phyloP scores from a whole-genome alignment of 2,329 filamentous ascomycete species.

The Phialemoniopsis sp. region DNA sequence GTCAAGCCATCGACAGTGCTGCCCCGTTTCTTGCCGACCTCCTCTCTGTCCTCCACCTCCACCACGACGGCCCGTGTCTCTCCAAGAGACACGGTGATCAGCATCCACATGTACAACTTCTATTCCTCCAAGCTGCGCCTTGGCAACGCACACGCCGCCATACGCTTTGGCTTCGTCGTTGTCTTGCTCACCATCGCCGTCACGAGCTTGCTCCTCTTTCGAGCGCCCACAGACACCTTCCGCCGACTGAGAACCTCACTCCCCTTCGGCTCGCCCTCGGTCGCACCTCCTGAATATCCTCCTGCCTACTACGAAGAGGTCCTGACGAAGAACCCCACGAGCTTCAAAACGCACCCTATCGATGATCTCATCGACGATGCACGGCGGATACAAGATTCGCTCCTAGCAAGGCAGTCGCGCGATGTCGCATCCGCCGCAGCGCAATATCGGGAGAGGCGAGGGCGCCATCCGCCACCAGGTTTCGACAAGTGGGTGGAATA shows the following conservation, averaged over 20 bases:
- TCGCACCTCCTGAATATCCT: constrained; percentile 3
- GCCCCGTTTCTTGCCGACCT: too few species aligned
- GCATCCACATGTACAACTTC: too few species aligned
- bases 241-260: background rate
- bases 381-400: constrained; percentile 27
- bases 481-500: constrained; percentile 44
- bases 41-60: too few species aligned
- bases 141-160: background rate
- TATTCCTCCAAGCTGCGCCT: too few species aligned
- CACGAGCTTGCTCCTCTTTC: constrained; percentile 6
- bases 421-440: constrained; percentile 39
- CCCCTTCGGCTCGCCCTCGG: background rate
- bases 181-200: constrained; percentile 5
- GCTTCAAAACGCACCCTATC: constrained; percentile 31
- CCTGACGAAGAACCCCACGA: constrained; percentile 1
- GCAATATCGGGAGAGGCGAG: constrained; percentile 38
- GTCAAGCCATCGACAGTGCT: too few species aligned
- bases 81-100: too few species aligned
- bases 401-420: constrained; percentile 33
- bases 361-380: constrained; percentile 37
- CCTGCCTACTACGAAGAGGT: constrained; percentile 3
- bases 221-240: constrained; percentile 1
- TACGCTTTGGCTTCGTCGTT: constrained; percentile 9
- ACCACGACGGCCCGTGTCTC: too few species aligned
- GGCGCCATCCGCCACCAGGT: constrained; percentile 44